These are phyloP conservation scores for Erigeron philadelphicus DNA, from an alignment of 140 eudicot species.

Conservation along the genomic window DNA sequence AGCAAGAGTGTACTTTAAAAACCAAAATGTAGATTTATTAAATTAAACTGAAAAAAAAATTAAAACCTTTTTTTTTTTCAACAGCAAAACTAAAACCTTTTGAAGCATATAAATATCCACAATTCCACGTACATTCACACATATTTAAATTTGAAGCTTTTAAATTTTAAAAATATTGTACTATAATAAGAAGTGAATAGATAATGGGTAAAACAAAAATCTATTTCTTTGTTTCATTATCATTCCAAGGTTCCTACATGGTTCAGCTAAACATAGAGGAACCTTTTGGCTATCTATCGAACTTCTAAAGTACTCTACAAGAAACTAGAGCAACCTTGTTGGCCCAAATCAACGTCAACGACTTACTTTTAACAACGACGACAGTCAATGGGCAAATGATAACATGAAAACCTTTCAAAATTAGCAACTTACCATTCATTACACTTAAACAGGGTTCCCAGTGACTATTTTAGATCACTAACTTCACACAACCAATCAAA, in stretches of 20 bases:
- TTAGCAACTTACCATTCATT: neutral
- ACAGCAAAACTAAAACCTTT: too few relatives aligned
- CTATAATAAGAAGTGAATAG: neutral
- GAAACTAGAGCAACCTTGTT: neutral
- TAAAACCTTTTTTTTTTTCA: too few relatives aligned
- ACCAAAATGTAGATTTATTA: neutral
- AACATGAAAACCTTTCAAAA: neutral
- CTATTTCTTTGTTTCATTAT: neutral
- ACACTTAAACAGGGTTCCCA: neutral
- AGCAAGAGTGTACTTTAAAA: neutral
- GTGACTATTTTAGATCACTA: neutral
- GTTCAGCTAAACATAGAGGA: too few relatives aligned
- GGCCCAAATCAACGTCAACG: neutral
- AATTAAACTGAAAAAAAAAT: too few relatives aligned
- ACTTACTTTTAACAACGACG: neutral
- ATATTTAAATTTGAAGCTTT: neutral
- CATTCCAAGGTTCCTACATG: too few relatives aligned
- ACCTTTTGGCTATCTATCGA: neutral
- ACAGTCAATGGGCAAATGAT: neutral
- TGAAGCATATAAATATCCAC: too few relatives aligned
- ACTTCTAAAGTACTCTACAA: constrained; percentile 3
- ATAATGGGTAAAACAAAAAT: neutral
- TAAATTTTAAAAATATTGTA: constrained; percentile 10
- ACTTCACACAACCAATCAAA: neutral
- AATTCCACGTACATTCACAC: too few relatives aligned